Evolutionary conservation across 202 grass and related monocot species (phyloP), one percentile per base, ranked within the genome.

Genomic region (Hordeum pubiflorum): DNA sequence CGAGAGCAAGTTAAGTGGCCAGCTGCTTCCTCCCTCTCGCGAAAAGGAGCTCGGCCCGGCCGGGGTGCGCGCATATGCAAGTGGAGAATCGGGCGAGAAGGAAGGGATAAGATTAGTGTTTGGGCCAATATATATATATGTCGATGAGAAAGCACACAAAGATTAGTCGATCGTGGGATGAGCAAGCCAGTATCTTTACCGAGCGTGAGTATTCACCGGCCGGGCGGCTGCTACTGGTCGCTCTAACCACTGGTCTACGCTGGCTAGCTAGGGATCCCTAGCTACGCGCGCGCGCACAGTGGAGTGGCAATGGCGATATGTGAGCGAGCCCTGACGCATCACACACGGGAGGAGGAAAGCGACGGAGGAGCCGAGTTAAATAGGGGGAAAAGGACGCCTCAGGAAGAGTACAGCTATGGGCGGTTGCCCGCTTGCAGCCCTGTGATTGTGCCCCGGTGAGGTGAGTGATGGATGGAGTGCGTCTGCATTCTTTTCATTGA

Each of bases 91-190:
- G 18, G 3, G 11, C 63, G 67, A 71, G 12, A 65, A n/a, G 40
- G 69, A 61, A 65, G 72, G 80, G 87, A 90, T 92, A 89, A 90
- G 90, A 93, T 60, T 73, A 78, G 81, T 84, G 84, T 82, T 56
- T n/a, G 33, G 61, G 10, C 10, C 74, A 81, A 91, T 78, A 73
- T 87, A 85, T 87, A 85, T 78, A 89, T 58, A 4, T 75, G 87
- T 23, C 36, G 37, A 48, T 58, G 6, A 21, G 79, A 79, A 71
- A 41, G 13, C 27, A 43, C 38, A 36, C 18, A 29, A 2, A 24
- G 41, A 73, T 63, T 59, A 72, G 38, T 79, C 65, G 33, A 71
- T 41, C 36, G 24, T 15, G 43, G 9, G 33, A 67, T 29, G n/a
- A n/a, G n/a, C n/a, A n/a, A 29, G 2, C 27, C 2, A 29, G n/a